These are phyloP conservation scores for Panaeolus papilionaceus DNA, from an alignment of 768 basidiomycete genomes.

Conservation along the genomic window DNA sequence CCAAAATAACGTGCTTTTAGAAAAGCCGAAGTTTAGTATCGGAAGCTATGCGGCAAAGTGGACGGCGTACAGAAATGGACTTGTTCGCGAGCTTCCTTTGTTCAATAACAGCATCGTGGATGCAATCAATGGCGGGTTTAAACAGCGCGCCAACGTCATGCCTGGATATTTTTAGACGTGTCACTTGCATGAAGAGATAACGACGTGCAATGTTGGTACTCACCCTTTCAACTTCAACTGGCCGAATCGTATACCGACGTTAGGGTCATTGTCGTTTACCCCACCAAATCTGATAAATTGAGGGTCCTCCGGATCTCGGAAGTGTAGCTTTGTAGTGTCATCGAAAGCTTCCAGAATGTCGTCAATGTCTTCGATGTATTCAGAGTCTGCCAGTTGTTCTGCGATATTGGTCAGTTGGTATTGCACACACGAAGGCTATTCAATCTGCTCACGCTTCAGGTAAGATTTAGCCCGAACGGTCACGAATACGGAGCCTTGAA, in stretches of 20 bases:
- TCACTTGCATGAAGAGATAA: not conserved
- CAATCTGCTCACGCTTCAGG: slow-evolving; percentile 8
- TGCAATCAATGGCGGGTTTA: slow-evolving; percentile 29
- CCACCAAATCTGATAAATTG: slow-evolving; percentile 31
- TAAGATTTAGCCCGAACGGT: slow-evolving; percentile 24
- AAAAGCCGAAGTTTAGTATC: not conserved
- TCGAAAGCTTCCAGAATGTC: slow-evolving; percentile 29
- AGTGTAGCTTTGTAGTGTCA: slow-evolving; percentile 29
- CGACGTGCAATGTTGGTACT: not conserved
- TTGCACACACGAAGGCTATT: not conserved
- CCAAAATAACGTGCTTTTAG: slow-evolving; percentile 29
- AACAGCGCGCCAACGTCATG: slow-evolving; percentile 28
- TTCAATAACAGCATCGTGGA: slow-evolving; percentile 25
- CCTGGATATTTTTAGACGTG: slow-evolving; percentile 19
- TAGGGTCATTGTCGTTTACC: slow-evolving; percentile 27
- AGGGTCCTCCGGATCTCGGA: slow-evolving; percentile 27
- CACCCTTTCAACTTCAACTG: slow-evolving; percentile 33
- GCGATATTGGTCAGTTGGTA: not conserved
- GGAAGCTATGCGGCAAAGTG: not conserved
- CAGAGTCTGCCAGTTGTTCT: slow-evolving; percentile 24
- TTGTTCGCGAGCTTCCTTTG: slow-evolving; percentile 21
- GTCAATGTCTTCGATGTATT: slow-evolving; percentile 25
- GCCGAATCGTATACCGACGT: slow-evolving; percentile 26
- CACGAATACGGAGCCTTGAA: slow-evolving; percentile 54
- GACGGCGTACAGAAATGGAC: slow-evolving; percentile 24